Conservation (phyloP, 2,329 filamentous ascomycete species). For the Penicillium polonicum region DNA sequence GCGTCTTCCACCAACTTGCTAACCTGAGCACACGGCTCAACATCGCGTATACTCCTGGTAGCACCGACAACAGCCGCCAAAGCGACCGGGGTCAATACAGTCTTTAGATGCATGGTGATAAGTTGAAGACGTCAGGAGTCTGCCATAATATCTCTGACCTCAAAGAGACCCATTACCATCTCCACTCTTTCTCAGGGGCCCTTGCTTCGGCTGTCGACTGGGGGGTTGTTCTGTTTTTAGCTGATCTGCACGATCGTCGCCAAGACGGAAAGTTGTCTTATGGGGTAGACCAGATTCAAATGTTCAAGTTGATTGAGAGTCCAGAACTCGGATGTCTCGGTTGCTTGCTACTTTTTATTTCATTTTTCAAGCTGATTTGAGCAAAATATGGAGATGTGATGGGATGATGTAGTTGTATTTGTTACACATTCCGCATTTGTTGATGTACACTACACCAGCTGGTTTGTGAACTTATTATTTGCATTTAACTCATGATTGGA, state of each 20-base stretch:
- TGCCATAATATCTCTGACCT: neutral
- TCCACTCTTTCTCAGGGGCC: conserved; percentile 25
- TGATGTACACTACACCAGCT: neutral
- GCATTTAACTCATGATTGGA: neutral
- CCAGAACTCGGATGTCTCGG: conserved; percentile 7
- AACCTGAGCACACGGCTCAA: conserved; percentile 25
- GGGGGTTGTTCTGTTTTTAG: conserved; percentile 16
- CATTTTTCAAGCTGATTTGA: neutral
- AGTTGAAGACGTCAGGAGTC: conserved; percentile 10
- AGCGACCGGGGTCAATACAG: conserved; percentile 13
- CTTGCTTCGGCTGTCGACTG: conserved; percentile 15
- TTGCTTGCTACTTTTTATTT: neutral
- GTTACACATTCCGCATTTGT: neutral
- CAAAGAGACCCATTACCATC: neutral
- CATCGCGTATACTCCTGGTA: conserved; percentile 12
- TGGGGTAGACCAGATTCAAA: conserved; percentile 5
- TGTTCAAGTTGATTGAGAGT: neutral
- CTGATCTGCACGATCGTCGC: conserved; percentile 22
- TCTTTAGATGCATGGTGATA: conserved; percentile 18
- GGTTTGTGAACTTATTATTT: neutral
- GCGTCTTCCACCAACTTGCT: conserved; percentile 18
- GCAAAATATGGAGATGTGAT: neutral
- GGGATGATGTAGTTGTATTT: neutral
- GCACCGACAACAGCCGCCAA: conserved; percentile 14
- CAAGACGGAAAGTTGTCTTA: conserved; percentile 14